Evolutionary conservation across 306 rosid species (phyloP), one percentile per base, ranked within the genome.

Genomic region (Trichosanthes cucumerina): DNA sequence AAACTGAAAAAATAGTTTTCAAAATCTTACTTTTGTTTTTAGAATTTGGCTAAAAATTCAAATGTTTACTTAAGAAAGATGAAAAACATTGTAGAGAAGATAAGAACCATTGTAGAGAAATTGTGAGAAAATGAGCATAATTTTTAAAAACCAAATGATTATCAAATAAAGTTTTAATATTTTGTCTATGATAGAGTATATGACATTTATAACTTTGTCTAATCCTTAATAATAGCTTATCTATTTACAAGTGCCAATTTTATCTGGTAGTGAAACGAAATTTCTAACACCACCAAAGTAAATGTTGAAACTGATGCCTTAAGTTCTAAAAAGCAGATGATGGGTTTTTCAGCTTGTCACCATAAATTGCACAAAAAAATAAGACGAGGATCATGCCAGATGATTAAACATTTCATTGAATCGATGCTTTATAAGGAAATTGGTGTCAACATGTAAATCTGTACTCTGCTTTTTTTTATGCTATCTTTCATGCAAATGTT

Each of bases 191-290:
- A 70, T n/a, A 23, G 15, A 66, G 50, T 26, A 70, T 23, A 21
- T 43, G n/a, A 12, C 38, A 70, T 70, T n/a, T 38, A 18, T 66
- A n/a, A 56, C n/a, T 47, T 70, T 11, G 21, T 23, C n/a, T 70
- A 23, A 12, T 70, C 56, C 9, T 70, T 23, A 21, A 43, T 39
- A 39, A 43, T 69, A 41, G 16, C 8, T 39, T 21, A 68, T 68
- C 52, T 8, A 68, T 68, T 19, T 34, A 12, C 75, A 39, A 68
- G 33, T 66, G 28, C 9, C 52, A 19, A n/a, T n/a, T 41, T 39
- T 68, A 19, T 68, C 31, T 68, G 31, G 75, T 38, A 68, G 39
- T 39, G 75, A 68, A 68, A 68, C 75, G 31, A 19, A 66, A 66
- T 39, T 66, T 38, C 14, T 39, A 19, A 19, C 18, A 41, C 31